These are phyloP conservation scores for Penicillium egyptiacum DNA, from an alignment of 495 filamentous ascomycete species.

Conservation along the genomic window DNA sequence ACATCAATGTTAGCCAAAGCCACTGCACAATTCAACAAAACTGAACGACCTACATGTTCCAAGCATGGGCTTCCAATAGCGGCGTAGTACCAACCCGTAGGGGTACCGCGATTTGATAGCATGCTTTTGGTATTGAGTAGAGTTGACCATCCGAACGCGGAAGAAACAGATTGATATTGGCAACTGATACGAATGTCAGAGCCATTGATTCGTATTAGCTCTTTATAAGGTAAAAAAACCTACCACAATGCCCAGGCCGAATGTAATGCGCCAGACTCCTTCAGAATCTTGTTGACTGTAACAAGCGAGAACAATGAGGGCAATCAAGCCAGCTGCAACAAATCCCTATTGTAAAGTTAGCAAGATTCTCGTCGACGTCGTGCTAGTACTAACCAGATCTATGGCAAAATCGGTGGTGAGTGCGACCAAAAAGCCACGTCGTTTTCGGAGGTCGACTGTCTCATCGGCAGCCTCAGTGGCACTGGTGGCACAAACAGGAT, in stretches of 20 bases:
- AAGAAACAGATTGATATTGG: conserved; percentile 40
- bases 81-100: conserved; percentile 33
- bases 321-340: conserved; percentile 31
- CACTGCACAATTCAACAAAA: not conserved
- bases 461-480: conserved; percentile 52
- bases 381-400: conserved; percentile 22
- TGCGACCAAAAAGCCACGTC: conserved; percentile 35
- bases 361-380: no score
- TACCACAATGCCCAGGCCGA: conserved; percentile 39
- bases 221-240: not conserved
- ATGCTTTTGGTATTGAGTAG: conserved; percentile 37
- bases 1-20: not conserved
- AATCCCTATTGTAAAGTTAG: conserved; percentile 25
- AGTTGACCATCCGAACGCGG: conserved; percentile 40
- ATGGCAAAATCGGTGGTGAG: conserved; percentile 35
- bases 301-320: conserved; percentile 34
- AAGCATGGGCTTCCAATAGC: conserved; percentile 44
- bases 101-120: conserved; percentile 38
- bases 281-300: conserved; percentile 25
- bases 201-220: not conserved
- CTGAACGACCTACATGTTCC: conserved; percentile 34
- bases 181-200: conserved; percentile 16
- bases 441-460: conserved; percentile 24
- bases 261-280: conserved; percentile 39
- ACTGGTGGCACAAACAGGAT: conserved; percentile 46